Evolutionary conservation across 1,284 basidiomycete species (phyloP).

Genomic region (Ceratorhiza oryzae-sativae): DNA sequence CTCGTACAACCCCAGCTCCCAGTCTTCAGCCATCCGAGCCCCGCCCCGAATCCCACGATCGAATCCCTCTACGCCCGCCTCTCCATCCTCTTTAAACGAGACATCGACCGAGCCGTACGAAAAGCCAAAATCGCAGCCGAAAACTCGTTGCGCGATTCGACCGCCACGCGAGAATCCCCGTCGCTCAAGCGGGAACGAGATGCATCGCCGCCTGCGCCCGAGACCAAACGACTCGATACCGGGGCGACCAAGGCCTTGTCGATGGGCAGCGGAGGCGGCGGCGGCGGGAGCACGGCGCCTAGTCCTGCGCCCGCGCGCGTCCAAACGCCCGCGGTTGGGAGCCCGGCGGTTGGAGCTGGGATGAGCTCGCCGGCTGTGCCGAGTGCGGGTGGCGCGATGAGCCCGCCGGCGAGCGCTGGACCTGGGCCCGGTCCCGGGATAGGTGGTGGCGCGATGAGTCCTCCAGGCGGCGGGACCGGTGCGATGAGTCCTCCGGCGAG

Average conservation of each 20-base stretch:
- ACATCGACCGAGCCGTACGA: conserved; percentile 28
- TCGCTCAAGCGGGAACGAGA: conserved; percentile 37
- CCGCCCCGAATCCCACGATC: conserved; percentile 33
- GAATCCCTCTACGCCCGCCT: conserved; percentile 30
- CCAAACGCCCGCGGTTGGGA: conserved; percentile 28
- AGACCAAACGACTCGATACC: conserved; percentile 29
- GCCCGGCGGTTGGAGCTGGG: conserved; percentile 1
- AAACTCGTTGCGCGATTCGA: conserved; percentile 25
- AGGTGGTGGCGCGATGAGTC: not conserved
- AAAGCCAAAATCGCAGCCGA: conserved; percentile 31
- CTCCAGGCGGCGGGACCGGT: not conserved
- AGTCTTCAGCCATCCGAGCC: conserved; percentile 30
- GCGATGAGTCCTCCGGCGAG: not conserved
- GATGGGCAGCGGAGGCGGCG: conserved; percentile 27
- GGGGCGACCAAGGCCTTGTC: conserved; percentile 27
- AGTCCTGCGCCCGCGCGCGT: conserved; percentile 8
- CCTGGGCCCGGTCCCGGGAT: not conserved
- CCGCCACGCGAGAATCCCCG: conserved; percentile 23
- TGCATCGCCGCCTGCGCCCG: conserved; percentile 1
- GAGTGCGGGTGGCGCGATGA: not conserved
- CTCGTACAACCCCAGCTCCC: conserved; percentile 19
- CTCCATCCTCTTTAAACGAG: conserved; percentile 26
- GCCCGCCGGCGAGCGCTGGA: not conserved
- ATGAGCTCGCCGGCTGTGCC: conserved; percentile 6
- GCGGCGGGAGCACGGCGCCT: conserved; percentile 12